Base-by-base conservation (phyloP, 2,329 filamentous ascomycete genomes). In the Phaeosphaeria sp. region DNA sequence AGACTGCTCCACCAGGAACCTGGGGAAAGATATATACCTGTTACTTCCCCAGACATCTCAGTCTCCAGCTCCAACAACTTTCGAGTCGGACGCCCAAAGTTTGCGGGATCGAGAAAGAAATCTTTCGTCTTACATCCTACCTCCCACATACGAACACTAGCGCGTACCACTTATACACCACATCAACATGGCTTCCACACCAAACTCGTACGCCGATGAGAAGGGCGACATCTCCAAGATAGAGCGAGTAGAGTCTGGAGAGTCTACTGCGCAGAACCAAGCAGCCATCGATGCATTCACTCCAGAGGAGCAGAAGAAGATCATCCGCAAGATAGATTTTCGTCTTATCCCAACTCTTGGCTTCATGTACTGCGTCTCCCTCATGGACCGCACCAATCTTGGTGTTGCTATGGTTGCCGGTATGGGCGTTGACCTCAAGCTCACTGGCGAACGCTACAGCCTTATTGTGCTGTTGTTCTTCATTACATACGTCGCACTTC, bases 321-420 rank as follows among this genome's bases (percentile, higher is more conserved):
- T 69, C 48, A 55, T 69, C 20, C 66, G 63, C 55, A 69, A 65
- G 52, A 59, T 77, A 18, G 79, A 80, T 59, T 56, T 72, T 45
- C 73, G 78, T 21, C 71, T 80, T 1, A 74, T 80, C 13, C 77
- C 78, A 4, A 77, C 77, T 9, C 68, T 80, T 1, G 76, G 75
- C 3, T 64, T 74, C 46, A 74, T 79, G 63, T 79, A 79, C 59
- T 76, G 73, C 8, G 73, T 79, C 22, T 71, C 20, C 0, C 60
- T 77, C 24, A 74, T 80, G 60, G 78, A 80, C 48, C 68, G 77
- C 36, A 73, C 73, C 55, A 80, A 79, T 53, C 65, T 78, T 6
- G 72, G 73, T 53, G 74, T 76, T 22, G 76, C 75, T 18, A 69
- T 71, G 53, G 65, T 74, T 6, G 71, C 72, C 17, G 72, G 71